Conservation (phyloP, 1,284 basidiomycete genomes). For the Ganoderma multipileum region DNA sequence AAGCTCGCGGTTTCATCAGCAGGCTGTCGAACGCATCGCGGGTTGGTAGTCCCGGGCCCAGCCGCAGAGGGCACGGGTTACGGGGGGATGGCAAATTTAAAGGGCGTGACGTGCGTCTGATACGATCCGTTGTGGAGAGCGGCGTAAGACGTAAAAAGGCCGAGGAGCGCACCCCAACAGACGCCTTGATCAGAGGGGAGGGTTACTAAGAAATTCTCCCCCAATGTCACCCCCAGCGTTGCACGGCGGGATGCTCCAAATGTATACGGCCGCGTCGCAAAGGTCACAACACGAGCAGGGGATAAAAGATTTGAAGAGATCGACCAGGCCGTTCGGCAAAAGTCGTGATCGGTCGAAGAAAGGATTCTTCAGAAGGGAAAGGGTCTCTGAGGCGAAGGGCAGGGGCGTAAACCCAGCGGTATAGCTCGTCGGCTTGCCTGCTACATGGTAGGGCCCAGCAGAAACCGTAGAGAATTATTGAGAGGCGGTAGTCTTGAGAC, state of each 20-base stretch:
- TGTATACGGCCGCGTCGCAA: not conserved
- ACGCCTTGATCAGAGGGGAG: not conserved
- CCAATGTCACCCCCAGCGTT: not conserved
- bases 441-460: not conserved
- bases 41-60: not conserved
- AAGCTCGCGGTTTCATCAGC: not conserved
- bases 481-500: not conserved
- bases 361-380: not conserved
- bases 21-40: not conserved
- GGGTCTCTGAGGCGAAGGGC: not conserved
- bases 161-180: not conserved
- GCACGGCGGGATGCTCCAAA: not conserved
- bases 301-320: not conserved
- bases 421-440: not conserved
- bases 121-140: slow-evolving; percentile 17
- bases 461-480: not conserved
- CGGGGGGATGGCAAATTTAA: slow-evolving; percentile 1
- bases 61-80: not conserved
- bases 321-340: not conserved
- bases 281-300: not conserved
- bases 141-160: slow-evolving; percentile 16
- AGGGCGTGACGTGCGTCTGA: slow-evolving; percentile 13
- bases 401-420: not conserved
- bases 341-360: not conserved
- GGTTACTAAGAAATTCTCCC: not conserved